phyloP scores from a whole-genome alignment of 75 land plant genomes.

The Larix kaempferi region DNA sequence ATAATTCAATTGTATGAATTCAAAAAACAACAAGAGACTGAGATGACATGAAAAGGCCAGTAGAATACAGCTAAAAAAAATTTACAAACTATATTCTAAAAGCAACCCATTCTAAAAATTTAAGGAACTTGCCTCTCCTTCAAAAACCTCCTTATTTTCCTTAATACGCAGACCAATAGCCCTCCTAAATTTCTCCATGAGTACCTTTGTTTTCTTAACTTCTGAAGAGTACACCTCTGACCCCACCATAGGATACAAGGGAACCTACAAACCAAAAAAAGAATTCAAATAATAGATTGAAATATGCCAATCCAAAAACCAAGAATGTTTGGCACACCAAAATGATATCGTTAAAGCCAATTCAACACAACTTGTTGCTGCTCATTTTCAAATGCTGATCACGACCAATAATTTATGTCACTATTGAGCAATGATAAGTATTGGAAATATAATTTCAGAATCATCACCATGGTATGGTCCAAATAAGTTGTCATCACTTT shows the following conservation, averaged over 20 bases:
- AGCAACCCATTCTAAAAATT: neutral
- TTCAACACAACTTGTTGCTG: neutral
- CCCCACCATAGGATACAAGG: slow-evolving; percentile 99
- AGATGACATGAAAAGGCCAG: too few relatives aligned
- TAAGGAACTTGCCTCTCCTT: slow-evolving; percentile 80
- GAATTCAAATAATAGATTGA: neutral
- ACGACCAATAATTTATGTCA: neutral
- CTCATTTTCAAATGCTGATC: neutral
- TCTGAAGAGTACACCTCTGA: slow-evolving; percentile 98
- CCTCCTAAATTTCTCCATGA: slow-evolving; percentile 96
- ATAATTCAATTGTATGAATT: neutral
- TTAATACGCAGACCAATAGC: slow-evolving; percentile 96
- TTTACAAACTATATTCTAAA: too few relatives aligned
- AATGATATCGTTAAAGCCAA: neutral
- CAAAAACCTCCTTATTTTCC: slow-evolving; percentile 97
- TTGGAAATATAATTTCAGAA: neutral
- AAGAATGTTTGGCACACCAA: neutral
- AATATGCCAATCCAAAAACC: neutral
- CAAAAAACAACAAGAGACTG: too few relatives aligned
- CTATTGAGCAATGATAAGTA: neutral
- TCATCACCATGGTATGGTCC: neutral
- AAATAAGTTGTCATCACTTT: neutral
- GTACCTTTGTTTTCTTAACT: slow-evolving; percentile 96
- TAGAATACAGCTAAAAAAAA: too few relatives aligned
- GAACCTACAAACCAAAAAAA: slow-evolving; percentile 58